phyloP scores from a whole-genome alignment of 495 filamentous ascomycete species.

The Aspergillus panamensis region DNA sequence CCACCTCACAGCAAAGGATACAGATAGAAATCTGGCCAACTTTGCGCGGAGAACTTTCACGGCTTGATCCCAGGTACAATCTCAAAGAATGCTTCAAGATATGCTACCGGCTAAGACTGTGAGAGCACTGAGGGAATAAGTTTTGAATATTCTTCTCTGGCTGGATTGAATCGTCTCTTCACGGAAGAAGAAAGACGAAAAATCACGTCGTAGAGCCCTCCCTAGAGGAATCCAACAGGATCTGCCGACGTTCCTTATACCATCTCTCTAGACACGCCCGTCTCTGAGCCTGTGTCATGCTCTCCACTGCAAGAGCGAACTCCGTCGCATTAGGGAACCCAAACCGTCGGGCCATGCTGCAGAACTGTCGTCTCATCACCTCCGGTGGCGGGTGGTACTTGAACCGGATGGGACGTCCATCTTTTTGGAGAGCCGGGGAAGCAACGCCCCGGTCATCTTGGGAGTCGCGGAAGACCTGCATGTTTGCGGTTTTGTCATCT shows the following conservation, averaged over 20 bases:
- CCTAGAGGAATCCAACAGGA: background rate
- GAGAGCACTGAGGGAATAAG: too few species aligned
- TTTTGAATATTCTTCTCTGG: too few species aligned
- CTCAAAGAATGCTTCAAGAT: too few species aligned
- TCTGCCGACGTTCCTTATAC: slow-evolving; percentile 53
- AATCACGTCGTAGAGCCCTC: background rate
- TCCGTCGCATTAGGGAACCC: slow-evolving; percentile 74
- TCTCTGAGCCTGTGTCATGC: slow-evolving; percentile 85
- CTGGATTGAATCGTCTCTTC: too few species aligned
- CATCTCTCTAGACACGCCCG: slow-evolving; percentile 76
- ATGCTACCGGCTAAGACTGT: too few species aligned
- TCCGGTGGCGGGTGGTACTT: slow-evolving; percentile 71
- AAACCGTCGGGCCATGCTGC: slow-evolving; percentile 77
- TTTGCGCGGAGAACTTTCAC: too few species aligned
- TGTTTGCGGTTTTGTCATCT: slow-evolving; percentile 47
- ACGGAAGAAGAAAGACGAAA: too few species aligned
- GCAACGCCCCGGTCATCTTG: slow-evolving; percentile 20
- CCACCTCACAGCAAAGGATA: too few species aligned
- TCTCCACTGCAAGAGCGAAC: slow-evolving; percentile 91
- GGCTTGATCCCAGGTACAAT: too few species aligned
- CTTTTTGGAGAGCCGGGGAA: slow-evolving; percentile 18
- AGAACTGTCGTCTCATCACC: slow-evolving; percentile 81
- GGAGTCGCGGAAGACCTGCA: slow-evolving; percentile 48
- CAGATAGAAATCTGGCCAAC: too few species aligned
- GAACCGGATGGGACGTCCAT: slow-evolving; percentile 47